These are phyloP conservation scores for Arthroderma uncinatum DNA, from an alignment of 2,329 filamentous ascomycete species.

Conservation along the genomic window DNA sequence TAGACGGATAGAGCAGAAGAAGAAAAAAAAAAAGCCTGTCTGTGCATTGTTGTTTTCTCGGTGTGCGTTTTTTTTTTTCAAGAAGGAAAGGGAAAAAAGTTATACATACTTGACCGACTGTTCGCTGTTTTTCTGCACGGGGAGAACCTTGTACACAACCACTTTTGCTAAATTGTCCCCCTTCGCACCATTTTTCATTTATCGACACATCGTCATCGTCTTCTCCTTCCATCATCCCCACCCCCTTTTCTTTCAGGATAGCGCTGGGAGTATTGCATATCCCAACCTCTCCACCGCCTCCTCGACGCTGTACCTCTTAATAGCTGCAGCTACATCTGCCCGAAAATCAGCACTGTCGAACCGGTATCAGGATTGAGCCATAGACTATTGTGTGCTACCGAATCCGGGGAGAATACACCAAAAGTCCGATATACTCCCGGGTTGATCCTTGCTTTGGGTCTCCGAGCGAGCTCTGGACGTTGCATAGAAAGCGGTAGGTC, in stretches of 20 bases:
- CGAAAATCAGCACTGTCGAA: slow-evolving; percentile 5
- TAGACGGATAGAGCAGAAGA: neutral
- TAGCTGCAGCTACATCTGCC: neutral
- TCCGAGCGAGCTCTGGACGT: neutral
- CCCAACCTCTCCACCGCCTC: neutral
- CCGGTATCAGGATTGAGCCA: neutral
- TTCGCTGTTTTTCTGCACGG: neutral
- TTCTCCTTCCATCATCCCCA: neutral
- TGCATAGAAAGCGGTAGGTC: slow-evolving; percentile 3
- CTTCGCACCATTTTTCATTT: neutral
- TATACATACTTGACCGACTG: slow-evolving; percentile 4
- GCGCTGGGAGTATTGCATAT: neutral
- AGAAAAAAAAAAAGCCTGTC: neutral
- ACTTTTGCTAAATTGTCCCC: neutral
- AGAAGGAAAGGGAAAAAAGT: neutral
- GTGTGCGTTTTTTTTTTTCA: neutral
- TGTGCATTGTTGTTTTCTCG: neutral
- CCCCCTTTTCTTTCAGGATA: neutral
- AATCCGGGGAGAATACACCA: neutral
- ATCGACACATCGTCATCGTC: neutral
- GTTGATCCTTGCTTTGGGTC: slow-evolving; percentile 1
- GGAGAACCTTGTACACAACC: neutral
- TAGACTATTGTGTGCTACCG: slow-evolving; percentile 1
- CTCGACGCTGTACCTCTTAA: neutral
- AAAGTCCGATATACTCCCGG: neutral